Evolutionary conservation across 352 stramenopile genomes (phyloP), one percentile per base, ranked within the genome.

Genomic region (Stramenopiles sp.): DNA sequence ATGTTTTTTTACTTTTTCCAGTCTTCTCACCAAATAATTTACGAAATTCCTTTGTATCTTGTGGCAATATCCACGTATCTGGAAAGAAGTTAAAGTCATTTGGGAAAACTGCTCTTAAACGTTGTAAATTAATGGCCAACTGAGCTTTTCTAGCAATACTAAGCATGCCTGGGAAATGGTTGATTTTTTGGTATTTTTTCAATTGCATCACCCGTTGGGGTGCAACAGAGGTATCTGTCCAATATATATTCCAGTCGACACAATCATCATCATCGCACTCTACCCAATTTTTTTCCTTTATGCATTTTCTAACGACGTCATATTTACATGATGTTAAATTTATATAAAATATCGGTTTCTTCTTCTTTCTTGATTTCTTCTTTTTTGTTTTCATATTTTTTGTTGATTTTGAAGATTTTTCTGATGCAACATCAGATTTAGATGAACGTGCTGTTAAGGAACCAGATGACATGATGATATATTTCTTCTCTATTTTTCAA

Each of bases 61-160:
- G 90, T 27, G 95, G 95, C n/a, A 98, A 85, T 32, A 98, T 94
- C 89, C 93, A 98, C 27, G 95, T 98, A 33, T 88, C 88, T 32
- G 95, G 95, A 78, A 93, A 97, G 81, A 98, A 98, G 33, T 88
- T 86, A 79, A 93, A 98, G 80, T 97, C 90, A 1, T 86, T 84
- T 0, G 91, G 92, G 74, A 97, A 98, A 0, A 93, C 79, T 78
- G 95, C 96, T 79, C 91, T 92, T 92, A 98, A 97, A 63, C 90
- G 86, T 78, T 97, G 91, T 23, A 98, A 91, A 84, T 96, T 97
- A 80, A 95, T 90, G 6, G 93, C 93, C 65, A 98, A 84, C 31
- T 94, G 91, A 63, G 90, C 94, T 83, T 98, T 98, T 31, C 94
- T 90, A 27, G 93, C 92, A 13, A 98, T 89, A 80, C 20, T 69